A percentile compares a stretch with the other conserved stretches of the same genome.
These are phyloP conservation scores for Takakia lepidozioides DNA, from an alignment of 225 moss, liverwort and hornwort species.

Conservation along the genomic window DNA sequence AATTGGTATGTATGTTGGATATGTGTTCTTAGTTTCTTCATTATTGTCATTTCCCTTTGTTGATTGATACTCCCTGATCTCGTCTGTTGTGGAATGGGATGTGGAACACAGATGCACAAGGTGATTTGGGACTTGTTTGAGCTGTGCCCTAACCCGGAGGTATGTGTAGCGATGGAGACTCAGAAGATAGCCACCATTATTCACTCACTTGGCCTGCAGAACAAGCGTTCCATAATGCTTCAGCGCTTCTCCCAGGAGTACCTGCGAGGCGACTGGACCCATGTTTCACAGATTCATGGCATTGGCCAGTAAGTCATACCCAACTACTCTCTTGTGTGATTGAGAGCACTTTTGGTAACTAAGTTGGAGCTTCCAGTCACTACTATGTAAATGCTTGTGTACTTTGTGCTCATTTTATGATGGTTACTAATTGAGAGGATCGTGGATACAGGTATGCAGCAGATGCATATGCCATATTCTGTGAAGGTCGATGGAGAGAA, in stretches of 20 bases:
- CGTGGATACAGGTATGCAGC: constrained; percentile 67
- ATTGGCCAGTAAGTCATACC: constrained; percentile 77
- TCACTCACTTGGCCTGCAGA: constrained; percentile 85
- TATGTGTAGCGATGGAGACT: constrained; percentile 58
- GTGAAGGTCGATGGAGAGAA: constrained; percentile 96
- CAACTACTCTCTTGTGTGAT: too few species aligned
- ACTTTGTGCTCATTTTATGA: too few species aligned
- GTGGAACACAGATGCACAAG: constrained; percentile 99
- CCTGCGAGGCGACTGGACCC: constrained; percentile 71
- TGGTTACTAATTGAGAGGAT: too few species aligned
- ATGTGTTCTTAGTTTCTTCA: too few species aligned
- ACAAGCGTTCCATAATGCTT: constrained; percentile 90
- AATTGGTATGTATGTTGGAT: too few species aligned
- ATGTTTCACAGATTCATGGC: constrained; percentile 87
- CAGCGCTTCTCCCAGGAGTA: constrained; percentile 87
- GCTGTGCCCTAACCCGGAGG: constrained; percentile 73
- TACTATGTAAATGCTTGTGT: too few species aligned
- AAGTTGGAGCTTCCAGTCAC: too few species aligned
- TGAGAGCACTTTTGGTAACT: too few species aligned
- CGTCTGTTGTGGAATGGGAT: too few species aligned
- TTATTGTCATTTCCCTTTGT: too few species aligned
- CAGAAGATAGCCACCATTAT: constrained; percentile 74
- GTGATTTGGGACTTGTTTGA: constrained; percentile 96
- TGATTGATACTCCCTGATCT: too few species aligned
- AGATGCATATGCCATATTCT: constrained; percentile 97